These are phyloP conservation scores for Prototheca wickerhamii DNA, from an alignment of 163 green algal species.

Conservation along the genomic window DNA sequence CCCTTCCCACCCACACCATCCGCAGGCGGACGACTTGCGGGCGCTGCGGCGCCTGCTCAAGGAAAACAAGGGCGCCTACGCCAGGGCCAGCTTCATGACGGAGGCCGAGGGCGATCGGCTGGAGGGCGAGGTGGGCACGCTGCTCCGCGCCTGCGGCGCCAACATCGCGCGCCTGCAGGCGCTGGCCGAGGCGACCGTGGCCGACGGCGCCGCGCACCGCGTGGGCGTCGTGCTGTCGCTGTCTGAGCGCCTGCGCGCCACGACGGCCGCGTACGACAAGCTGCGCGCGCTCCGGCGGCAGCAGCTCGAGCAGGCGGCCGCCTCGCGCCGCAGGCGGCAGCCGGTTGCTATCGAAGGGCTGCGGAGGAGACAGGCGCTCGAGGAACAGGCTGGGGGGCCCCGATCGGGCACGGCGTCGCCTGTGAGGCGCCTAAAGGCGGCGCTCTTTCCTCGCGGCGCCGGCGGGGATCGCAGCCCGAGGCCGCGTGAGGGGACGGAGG, in stretches of 20 bases:
- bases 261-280: constrained; percentile 40
- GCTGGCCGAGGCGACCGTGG: constrained; percentile 6
- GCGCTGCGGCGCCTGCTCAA: constrained; percentile 19
- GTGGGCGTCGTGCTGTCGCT: constrained; percentile 50
- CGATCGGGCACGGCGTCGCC: too few relatives aligned
- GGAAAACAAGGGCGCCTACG: constrained; percentile 32
- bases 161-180: constrained; percentile 37
- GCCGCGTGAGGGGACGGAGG: too few relatives aligned
- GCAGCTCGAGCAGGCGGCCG: constrained; percentile 22
- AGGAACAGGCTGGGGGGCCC: neutral
- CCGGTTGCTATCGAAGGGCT: neutral
- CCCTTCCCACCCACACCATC: neutral
- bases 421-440: too few relatives aligned
- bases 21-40: constrained; percentile 34
- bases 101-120: constrained; percentile 39
- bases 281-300: constrained; percentile 34
- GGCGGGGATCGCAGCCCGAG: too few relatives aligned
- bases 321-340: constrained; percentile 8
- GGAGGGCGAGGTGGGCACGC: constrained; percentile 35
- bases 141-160: constrained; percentile 24
- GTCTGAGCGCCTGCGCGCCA: constrained; percentile 33
- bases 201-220: constrained; percentile 38
- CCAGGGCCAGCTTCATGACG: neutral
- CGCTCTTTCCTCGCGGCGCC: too few relatives aligned
- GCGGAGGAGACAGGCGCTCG: neutral